Evolutionary conservation across 2,329 filamentous ascomycete genomes (phyloP), one percentile per base, ranked within the genome.

Genomic region (Sclerotinia spermophila): DNA sequence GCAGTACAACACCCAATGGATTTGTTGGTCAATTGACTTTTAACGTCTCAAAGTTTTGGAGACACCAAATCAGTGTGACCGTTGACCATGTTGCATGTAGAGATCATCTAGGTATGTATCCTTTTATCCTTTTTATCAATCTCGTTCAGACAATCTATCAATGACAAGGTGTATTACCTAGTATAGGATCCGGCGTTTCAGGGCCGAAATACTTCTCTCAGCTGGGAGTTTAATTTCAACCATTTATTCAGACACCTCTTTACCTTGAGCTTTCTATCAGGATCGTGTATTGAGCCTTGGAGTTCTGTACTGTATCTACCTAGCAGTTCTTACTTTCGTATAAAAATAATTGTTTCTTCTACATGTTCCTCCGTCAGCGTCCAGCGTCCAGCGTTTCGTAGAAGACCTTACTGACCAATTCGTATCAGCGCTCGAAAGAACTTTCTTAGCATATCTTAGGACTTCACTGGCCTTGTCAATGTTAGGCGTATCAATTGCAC

Each of bases 391-490:
- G 38, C 5, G 4, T 65, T 40, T 66, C 15, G 59, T 45, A 40
- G 24, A 30, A 17, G 42, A 27, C 66, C 42, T 69, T 53, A 69
- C 71, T 74, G 67, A 73, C 71, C 44, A 35, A 33, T 45, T 10
- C 33, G 24, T 45, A n/a, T 13, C 75, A 93, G 91, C 91, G 51
- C 85, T 93, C 69, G 90, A 94, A 80, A 84, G 91, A 70, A 94
- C 91, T 27, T 94, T 90, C 77, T 86, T 94, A 27, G 89, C 86
- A 42, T 93, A 93, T 79, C 84, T 93, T 42, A 86, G 91, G 30
- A 93, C 90, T 2, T 92, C 89, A 0, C 80, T 91, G 51, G 84
- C 86, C n/a, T 82, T 93, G 53, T 88, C 90, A 21, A 89, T 92
- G 81, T 81, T 89, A 30, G 90, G 90, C 27, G 86, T 90, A 3